These are phyloP conservation scores for Lathyrus sativus DNA, from an alignment of 306 rosid species.

Conservation along the genomic window DNA sequence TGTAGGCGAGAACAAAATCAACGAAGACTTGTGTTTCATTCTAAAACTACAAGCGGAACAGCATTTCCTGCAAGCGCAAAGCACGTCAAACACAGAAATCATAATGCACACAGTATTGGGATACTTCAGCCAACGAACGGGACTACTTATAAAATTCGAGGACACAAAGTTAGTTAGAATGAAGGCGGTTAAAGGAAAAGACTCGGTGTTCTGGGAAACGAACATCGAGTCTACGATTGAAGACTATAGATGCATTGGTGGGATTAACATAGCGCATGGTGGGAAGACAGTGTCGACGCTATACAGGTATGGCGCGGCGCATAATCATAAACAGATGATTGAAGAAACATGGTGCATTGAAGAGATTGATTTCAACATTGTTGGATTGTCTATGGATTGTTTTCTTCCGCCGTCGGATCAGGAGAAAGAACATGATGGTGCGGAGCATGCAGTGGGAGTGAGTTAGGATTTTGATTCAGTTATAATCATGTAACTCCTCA, in stretches of 20 bases:
- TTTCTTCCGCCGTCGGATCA: constrained; percentile 81
- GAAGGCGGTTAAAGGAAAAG: constrained; percentile 56
- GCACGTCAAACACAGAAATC: constrained; percentile 65
- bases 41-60: constrained; percentile 64
- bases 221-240: constrained; percentile 60
- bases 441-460: constrained; percentile 42
- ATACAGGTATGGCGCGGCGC: constrained; percentile 65
- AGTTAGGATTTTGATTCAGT: constrained; percentile 32
- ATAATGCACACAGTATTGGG: constrained; percentile 77
- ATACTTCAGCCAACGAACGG: constrained; percentile 85
- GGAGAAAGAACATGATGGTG: constrained; percentile 53
- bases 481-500: no score
- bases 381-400: constrained; percentile 78
- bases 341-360: constrained; percentile 87
- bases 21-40: constrained; percentile 71
- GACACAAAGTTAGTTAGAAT: constrained; percentile 76
- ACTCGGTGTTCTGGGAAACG: constrained; percentile 83
- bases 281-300: constrained; percentile 69
- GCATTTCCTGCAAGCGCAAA: constrained; percentile 57
- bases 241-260: constrained; percentile 66
- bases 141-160: constrained; percentile 75
- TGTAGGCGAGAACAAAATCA: constrained; percentile 61
- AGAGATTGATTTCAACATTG: constrained; percentile 80
- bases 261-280: constrained; percentile 75
- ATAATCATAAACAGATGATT: constrained; percentile 65